These are phyloP conservation scores for Cystobasidiaceae sp. DNA, from an alignment of 1,284 basidiomycete species.

Conservation along the genomic window DNA sequence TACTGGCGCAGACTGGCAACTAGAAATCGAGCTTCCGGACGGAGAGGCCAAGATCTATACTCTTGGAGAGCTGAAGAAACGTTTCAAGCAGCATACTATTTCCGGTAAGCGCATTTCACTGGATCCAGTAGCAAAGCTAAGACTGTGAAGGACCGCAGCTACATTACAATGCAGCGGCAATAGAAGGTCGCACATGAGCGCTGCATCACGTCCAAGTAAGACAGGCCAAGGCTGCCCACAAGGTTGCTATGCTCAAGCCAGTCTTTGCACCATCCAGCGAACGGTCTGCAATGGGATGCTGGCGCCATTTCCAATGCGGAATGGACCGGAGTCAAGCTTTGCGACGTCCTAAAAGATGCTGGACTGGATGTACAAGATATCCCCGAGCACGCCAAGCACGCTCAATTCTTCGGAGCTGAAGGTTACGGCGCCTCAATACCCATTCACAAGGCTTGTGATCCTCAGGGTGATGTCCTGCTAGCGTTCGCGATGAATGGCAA, in stretches of 20 bases:
- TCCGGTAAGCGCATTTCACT: conserved; percentile 21
- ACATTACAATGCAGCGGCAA: conserved; percentile 27
- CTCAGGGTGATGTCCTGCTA: conserved; percentile 13
- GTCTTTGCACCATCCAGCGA: background rate
- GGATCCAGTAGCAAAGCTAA: too few species aligned
- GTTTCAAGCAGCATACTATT: conserved; percentile 26
- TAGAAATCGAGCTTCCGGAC: conserved; percentile 22
- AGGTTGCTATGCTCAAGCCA: background rate
- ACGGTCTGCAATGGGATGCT: conserved; percentile 29
- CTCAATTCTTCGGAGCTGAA: conserved; percentile 24
- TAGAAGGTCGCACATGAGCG: conserved; percentile 28
- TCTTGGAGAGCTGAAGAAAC: conserved; percentile 12
- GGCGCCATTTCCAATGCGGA: conserved; percentile 29
- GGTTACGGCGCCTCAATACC: conserved; percentile 29
- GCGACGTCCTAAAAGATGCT: conserved; percentile 22
- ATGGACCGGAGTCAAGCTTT: conserved; percentile 20
- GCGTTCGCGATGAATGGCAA: conserved; percentile 26
- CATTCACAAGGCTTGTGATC: conserved; percentile 29
- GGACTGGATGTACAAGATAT: conserved; percentile 16
- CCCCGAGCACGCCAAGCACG: conserved; percentile 25
- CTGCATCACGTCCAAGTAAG: conserved; percentile 19
- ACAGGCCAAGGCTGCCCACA: background rate
- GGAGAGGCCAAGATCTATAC: conserved; percentile 17
- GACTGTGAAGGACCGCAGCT: too few species aligned
- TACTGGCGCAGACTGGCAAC: conserved; percentile 18